A percentile compares a stretch with the other conserved stretches of the same genome.
phyloP scores from a whole-genome alignment of 345 rosid species.

The Rhodamnia argentea region DNA sequence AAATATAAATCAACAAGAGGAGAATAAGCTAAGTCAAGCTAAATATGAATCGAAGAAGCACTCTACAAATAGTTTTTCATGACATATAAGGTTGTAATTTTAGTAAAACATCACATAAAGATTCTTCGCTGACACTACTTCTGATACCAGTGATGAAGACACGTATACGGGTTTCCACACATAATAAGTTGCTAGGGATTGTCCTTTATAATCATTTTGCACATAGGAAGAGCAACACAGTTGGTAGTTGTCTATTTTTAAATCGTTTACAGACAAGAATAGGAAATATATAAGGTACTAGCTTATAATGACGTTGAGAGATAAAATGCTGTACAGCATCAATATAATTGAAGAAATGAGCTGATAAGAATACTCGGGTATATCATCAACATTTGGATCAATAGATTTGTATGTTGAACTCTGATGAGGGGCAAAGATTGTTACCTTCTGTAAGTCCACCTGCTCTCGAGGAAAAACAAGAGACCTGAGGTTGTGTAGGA shows the following conservation, averaged over 20 bases:
- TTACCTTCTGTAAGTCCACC: conserved; percentile 45
- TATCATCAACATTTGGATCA: not conserved
- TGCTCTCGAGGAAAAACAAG: conserved; percentile 63
- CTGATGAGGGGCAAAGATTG: not conserved
- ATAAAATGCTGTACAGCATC: not conserved
- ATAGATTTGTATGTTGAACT: not conserved
- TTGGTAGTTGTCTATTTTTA: not conserved
- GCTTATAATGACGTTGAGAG: not conserved
- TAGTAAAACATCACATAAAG: not conserved
- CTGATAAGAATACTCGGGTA: not conserved
- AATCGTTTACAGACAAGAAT: not conserved
- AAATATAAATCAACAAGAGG: not conserved
- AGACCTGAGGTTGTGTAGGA: conserved; percentile 45
- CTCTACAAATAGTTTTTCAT: not conserved
- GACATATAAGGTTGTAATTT: not conserved
- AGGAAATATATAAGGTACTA: not conserved
- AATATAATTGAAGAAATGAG: not conserved
- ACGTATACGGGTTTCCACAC: not conserved
- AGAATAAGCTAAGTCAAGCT: not conserved
- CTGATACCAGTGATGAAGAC: not conserved
- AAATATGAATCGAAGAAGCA: not conserved
- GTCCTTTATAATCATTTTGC: not conserved
- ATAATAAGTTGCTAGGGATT: not conserved
- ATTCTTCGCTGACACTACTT: not conserved
- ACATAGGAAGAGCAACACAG: not conserved